Conservation (phyloP, 2,329 filamentous ascomycete genomes). For the Aureobasidium leucospermi region DNA sequence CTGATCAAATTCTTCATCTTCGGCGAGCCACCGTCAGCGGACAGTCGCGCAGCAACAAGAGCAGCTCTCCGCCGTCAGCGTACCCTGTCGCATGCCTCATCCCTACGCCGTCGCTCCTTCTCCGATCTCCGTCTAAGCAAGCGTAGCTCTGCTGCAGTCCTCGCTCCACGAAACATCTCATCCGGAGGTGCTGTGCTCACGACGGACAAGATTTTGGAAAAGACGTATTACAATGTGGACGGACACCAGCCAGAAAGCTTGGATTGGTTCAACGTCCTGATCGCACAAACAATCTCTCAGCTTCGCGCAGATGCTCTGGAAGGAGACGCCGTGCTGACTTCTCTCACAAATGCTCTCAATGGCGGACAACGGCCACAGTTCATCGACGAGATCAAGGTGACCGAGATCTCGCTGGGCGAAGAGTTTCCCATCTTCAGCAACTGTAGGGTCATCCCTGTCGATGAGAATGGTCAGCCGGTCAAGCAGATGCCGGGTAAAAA, state of each 20-base stretch:
- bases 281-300: slow-evolving; percentile 94
- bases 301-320: slow-evolving; percentile 87
- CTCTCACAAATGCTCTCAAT: slow-evolving; percentile 78
- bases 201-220: slow-evolving; percentile 87
- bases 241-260: slow-evolving; percentile 93
- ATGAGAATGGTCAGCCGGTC: slow-evolving; percentile 62
- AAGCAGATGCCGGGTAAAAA: slow-evolving; percentile 21
- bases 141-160: slow-evolving; percentile 60
- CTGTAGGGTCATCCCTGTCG: slow-evolving; percentile 86
- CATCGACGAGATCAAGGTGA: slow-evolving; percentile 86
- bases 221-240: slow-evolving; percentile 95
- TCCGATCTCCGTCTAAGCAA: slow-evolving; percentile 35
- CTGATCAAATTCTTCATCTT: slow-evolving; percentile 99
- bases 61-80: slow-evolving; percentile 67
- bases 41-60: slow-evolving; percentile 67
- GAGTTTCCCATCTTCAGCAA: slow-evolving; percentile 99
- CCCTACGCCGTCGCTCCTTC: slow-evolving; percentile 30
- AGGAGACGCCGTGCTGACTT: slow-evolving; percentile 81
- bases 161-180: slow-evolving; percentile 29
- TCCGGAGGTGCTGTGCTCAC: slow-evolving; percentile 49
- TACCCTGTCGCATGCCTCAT: slow-evolving; percentile 58
- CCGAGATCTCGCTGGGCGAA: slow-evolving; percentile 87
- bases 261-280: slow-evolving; percentile 98
- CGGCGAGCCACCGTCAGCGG: slow-evolving; percentile 79
- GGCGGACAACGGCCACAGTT: slow-evolving; percentile 80